Evolutionary conservation across 441 rosid genomes (phyloP), one percentile per base, ranked within the genome.

Genomic region (Flueggea neowawraea): DNA sequence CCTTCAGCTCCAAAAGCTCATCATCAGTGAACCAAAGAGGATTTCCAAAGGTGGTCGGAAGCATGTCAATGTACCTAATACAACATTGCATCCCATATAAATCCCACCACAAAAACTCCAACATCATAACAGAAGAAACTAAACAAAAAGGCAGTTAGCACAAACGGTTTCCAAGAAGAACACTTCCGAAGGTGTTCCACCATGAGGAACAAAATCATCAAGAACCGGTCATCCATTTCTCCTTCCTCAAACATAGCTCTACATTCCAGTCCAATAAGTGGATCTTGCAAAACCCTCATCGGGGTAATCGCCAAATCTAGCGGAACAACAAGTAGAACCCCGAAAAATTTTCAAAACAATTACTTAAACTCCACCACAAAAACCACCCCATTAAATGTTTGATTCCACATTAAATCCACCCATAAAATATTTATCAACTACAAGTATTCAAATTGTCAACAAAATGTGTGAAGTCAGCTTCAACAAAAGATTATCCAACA

Each of bases 261-360:
- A 69, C 96, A 93, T 51, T 88, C 91, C 31, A 90, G 86, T 65
- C 97, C 97, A 50, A 87, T 64, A 60, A 85, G 83, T 76, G 98
- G 91, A 67, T 93, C 98, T 78, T 93, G 95, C 73, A 93, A 76
- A 31, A 90, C 98, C 61, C 96, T 87, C 98, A 93, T 93, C 2
- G 98, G 98, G 47, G 98, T 90, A 66, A 93, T 90, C 22, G 93
- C 91, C 69, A 93, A 78, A 77, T 83, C 80, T 53, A 90, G 84
- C 9, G 97, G 96, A 80, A 87, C 95, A 68, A 84, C 86, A 15
- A 93, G 68, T 60, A 88, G 69, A 58, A 88, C 82, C 55, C 91
- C 98, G 88, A 64, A 39, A 62, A 28, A 54, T 58, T 57, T 54
- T 14, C 57, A 13, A 22, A 22, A 22, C 28, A 22, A 22, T 22